Conservation (phyloP, 148 eudicot species). For the Bassia scoparia region DNA sequence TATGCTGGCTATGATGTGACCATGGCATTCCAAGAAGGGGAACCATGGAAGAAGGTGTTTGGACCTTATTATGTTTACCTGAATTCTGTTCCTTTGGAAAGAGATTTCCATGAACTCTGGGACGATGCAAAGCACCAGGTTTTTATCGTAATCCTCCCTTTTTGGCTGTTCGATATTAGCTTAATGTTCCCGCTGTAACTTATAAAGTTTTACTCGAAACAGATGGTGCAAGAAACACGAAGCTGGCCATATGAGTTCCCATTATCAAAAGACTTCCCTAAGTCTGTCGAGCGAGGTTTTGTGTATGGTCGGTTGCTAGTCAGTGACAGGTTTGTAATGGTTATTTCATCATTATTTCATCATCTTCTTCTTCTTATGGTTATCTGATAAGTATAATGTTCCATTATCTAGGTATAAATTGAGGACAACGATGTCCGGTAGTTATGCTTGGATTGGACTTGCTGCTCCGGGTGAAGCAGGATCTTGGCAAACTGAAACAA, state of each 20-base stretch:
- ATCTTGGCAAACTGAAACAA: constrained; percentile 51
- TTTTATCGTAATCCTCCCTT: background rate
- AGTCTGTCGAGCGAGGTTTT: constrained; percentile 40
- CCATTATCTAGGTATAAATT: constrained; percentile 24
- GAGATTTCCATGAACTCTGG: constrained; percentile 33
- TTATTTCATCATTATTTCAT: background rate
- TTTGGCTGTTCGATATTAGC: background rate
- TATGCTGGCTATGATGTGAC: constrained; percentile 37
- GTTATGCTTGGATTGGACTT: constrained; percentile 43
- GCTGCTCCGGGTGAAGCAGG: constrained; percentile 42
- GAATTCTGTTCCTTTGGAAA: constrained; percentile 27
- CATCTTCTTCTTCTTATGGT: background rate
- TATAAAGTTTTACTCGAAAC: constrained; percentile 1
- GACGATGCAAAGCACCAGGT: constrained; percentile 47
- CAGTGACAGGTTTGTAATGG: constrained; percentile 35
- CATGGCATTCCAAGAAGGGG: constrained; percentile 39
- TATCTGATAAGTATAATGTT: background rate
- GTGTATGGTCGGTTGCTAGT: constrained; percentile 39
- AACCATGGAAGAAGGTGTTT: constrained; percentile 52
- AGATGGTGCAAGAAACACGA: constrained; percentile 41
- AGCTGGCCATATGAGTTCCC: constrained; percentile 56
- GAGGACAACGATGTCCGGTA: constrained; percentile 25
- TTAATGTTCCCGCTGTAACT: constrained; percentile 8
- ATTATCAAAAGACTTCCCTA: constrained; percentile 35
- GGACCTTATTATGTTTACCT: constrained; percentile 48